These are phyloP conservation scores for Hericium rajendrae DNA, from an alignment of 768 basidiomycete genomes.

Conservation along the genomic window DNA sequence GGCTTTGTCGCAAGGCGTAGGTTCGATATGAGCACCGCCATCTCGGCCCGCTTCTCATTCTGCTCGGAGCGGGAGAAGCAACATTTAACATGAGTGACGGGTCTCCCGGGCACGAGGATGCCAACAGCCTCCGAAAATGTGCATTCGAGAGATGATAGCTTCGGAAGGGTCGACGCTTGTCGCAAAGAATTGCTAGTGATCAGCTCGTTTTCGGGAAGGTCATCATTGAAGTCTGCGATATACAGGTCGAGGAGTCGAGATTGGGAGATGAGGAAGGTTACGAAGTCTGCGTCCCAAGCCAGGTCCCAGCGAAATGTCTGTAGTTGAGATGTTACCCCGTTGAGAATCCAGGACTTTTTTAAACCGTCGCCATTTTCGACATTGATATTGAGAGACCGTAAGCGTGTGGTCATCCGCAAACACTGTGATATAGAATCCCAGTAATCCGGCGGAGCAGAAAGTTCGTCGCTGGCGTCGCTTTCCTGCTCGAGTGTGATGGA, in stretches of 20 bases:
- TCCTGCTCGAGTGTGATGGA: slow-evolving; percentile 32
- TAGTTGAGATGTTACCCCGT: slow-evolving; percentile 42
- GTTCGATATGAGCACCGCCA: slow-evolving; percentile 36
- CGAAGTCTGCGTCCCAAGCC: slow-evolving; percentile 49
- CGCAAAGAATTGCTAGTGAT: slow-evolving; percentile 16
- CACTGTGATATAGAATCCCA: slow-evolving; percentile 44
- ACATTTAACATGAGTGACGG: slow-evolving; percentile 55
- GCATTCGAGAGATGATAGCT: slow-evolving; percentile 49
- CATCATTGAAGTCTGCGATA: slow-evolving; percentile 25
- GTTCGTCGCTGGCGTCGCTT: slow-evolving; percentile 16
- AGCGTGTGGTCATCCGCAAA: slow-evolving; percentile 33
- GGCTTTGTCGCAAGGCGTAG: slow-evolving; percentile 34
- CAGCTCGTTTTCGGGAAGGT: slow-evolving; percentile 15
- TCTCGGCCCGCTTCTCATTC: slow-evolving; percentile 42
- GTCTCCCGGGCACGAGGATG: slow-evolving; percentile 45
- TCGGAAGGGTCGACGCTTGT: slow-evolving; percentile 31
- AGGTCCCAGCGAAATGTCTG: slow-evolving; percentile 56
- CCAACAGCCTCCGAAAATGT: slow-evolving; percentile 58
- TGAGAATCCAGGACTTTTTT: slow-evolving; percentile 29
- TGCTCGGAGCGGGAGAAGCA: slow-evolving; percentile 50
- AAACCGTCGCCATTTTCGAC: slow-evolving; percentile 19
- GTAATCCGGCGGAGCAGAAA: slow-evolving; percentile 27
- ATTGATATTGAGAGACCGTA: slow-evolving; percentile 46
- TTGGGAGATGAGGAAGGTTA: slow-evolving; percentile 43
- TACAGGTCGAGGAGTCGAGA: slow-evolving; percentile 37